Conservation (phyloP, 257 asterid genomes). For the Jasminum sambac region DNA sequence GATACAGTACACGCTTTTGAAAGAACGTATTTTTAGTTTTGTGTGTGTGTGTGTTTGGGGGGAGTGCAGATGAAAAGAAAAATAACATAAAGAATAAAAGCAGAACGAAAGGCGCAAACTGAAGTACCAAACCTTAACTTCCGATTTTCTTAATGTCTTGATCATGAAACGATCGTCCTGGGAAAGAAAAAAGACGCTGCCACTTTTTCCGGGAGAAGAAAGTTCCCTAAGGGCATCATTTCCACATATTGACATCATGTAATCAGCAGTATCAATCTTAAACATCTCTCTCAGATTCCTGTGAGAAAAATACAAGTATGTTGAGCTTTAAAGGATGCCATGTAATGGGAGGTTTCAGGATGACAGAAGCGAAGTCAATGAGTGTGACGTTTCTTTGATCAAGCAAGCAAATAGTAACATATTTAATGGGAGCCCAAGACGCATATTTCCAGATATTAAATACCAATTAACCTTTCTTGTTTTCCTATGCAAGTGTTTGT, state of each 20-base stretch:
- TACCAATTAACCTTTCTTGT: too few relatives aligned
- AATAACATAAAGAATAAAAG: slow-evolving; percentile 4
- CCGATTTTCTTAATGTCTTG: slow-evolving; percentile 89
- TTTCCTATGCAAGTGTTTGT: too few relatives aligned
- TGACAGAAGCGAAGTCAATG: not conserved
- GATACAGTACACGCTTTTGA: not conserved
- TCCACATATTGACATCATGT: slow-evolving; percentile 98
- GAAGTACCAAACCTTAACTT: slow-evolving; percentile 75
- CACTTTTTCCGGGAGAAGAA: slow-evolving; percentile 99
- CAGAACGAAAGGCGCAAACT: slow-evolving; percentile 23
- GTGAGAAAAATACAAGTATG: slow-evolving; percentile 18
- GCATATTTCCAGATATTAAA: not conserved
- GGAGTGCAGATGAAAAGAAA: too few relatives aligned
- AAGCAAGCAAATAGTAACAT: too few relatives aligned
- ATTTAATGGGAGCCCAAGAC: slow-evolving; percentile 1
- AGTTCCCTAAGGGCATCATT: slow-evolving; percentile 93
- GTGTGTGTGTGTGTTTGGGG: too few relatives aligned
- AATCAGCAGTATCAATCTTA: slow-evolving; percentile 93
- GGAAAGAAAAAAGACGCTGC: slow-evolving; percentile 91
- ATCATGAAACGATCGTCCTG: slow-evolving; percentile 98
- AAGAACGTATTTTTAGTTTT: too few relatives aligned
- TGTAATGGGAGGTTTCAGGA: not conserved
- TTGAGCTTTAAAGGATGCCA: slow-evolving; percentile 22
- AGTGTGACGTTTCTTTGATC: too few relatives aligned
- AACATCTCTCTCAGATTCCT: slow-evolving; percentile 96